These are phyloP conservation scores for Physaria fendleri DNA, from an alignment of 345 rosid genomes.

Conservation along the genomic window DNA sequence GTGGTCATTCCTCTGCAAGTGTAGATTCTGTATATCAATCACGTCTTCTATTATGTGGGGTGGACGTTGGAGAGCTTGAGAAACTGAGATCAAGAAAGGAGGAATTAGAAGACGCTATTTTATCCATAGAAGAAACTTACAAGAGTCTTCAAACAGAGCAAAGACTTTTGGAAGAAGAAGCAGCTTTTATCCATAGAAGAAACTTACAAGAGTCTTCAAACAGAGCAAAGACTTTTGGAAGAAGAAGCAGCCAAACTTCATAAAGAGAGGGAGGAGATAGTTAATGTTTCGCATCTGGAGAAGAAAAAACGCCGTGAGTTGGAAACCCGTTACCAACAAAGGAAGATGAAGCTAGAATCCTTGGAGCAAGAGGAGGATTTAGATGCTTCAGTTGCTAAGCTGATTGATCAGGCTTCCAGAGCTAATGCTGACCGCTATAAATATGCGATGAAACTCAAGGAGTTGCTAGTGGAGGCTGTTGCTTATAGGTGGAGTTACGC, in stretches of 20 bases:
- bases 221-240: slow-evolving; percentile 58
- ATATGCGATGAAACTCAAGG: slow-evolving; percentile 53
- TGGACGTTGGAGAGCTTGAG: slow-evolving; percentile 68
- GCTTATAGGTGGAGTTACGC: slow-evolving; percentile 50
- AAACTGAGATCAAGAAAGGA: slow-evolving; percentile 49
- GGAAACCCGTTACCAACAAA: slow-evolving; percentile 50
- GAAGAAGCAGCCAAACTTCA: slow-evolving; percentile 65
- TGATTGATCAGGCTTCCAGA: slow-evolving; percentile 51
- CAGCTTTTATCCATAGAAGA: slow-evolving; percentile 47
- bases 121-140: slow-evolving; percentile 37
- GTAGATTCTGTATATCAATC: slow-evolving; percentile 68
- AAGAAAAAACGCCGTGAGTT: slow-evolving; percentile 49
- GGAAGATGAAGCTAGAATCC: slow-evolving; percentile 52
- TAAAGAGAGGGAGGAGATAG: slow-evolving; percentile 72
- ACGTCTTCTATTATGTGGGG: slow-evolving; percentile 68
- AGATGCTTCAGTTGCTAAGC: slow-evolving; percentile 51
- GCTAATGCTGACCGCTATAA: slow-evolving; percentile 43
- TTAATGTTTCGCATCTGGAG: slow-evolving; percentile 31
- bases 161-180: slow-evolving; percentile 60
- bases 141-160: slow-evolving; percentile 49
- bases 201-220: slow-evolving; percentile 36
- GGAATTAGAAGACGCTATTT: slow-evolving; percentile 52
- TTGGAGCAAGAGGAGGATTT: slow-evolving; percentile 62
- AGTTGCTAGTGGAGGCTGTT: slow-evolving; percentile 56
- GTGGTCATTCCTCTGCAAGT: slow-evolving; percentile 62